Evolutionary conservation across 1,284 basidiomycete species (phyloP).

Genomic region (Ceratorhiza oryzae-sativae): DNA sequence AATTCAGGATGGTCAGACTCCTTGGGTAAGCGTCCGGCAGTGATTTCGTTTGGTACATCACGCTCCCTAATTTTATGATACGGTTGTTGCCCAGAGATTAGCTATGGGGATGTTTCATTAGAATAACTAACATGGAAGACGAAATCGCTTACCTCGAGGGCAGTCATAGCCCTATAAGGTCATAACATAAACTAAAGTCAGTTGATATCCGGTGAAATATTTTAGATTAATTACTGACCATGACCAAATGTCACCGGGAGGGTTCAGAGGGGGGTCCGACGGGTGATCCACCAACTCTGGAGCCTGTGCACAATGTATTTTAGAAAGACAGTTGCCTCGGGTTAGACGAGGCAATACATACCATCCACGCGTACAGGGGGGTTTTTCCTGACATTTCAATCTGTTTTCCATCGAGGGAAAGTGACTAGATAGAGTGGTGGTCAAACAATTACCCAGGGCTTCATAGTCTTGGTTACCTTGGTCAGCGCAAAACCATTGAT

Average conservation of each 20-base stretch:
- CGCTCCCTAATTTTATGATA: background rate
- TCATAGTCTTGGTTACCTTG: background rate
- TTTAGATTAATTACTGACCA: background rate
- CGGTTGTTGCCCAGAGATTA: background rate
- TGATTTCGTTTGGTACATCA: background rate
- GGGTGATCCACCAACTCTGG: background rate
- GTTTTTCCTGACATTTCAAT: background rate
- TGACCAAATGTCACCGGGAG: conserved; percentile 33
- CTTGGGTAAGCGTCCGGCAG: background rate
- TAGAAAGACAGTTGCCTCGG: background rate
- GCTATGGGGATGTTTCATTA: background rate
- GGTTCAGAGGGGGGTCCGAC: background rate
- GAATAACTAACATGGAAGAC: background rate
- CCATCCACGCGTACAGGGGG: background rate
- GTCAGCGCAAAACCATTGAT: conserved; percentile 28
- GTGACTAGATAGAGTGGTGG: background rate
- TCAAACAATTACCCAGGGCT: background rate
- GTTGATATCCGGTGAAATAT: too few relatives aligned
- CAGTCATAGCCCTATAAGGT: conserved; percentile 25
- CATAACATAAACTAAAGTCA: background rate
- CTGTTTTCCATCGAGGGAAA: background rate
- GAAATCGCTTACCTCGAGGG: background rate
- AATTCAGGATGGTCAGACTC: conserved; percentile 12
- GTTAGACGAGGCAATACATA: background rate
- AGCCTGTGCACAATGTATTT: background rate